phyloP scores from a whole-genome alignment of 1,284 basidiomycete genomes.

The Tylopilus microsporus region DNA sequence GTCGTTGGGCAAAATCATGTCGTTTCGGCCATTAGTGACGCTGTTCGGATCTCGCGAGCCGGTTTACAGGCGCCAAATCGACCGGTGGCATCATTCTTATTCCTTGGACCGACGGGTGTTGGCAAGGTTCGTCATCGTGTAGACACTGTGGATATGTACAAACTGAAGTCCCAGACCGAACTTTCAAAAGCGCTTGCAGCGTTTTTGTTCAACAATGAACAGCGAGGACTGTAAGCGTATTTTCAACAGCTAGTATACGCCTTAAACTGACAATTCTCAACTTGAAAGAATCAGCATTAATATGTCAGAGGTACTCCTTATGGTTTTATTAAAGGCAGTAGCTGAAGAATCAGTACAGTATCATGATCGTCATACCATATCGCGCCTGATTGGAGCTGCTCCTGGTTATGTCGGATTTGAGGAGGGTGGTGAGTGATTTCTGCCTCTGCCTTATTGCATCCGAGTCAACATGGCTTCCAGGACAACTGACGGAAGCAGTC shows the following conservation, averaged over 20 bases:
- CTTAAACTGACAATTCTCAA: neutral
- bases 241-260: neutral
- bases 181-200: constrained; percentile 81
- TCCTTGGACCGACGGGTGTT: constrained; percentile 85
- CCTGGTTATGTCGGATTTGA: constrained; percentile 94
- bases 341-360: constrained; percentile 42
- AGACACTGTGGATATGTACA: neutral
- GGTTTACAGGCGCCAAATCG: constrained; percentile 83
- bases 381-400: constrained; percentile 84
- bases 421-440: constrained; percentile 59
- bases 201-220: constrained; percentile 86
- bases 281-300: constrained; percentile 74
- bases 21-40: constrained; percentile 75
- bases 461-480: constrained; percentile 26
- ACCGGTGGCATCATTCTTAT: constrained; percentile 88
- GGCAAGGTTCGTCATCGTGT: constrained; percentile 52
- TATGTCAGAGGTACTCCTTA: constrained; percentile 66
- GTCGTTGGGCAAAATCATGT: constrained; percentile 90
- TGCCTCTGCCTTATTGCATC: neutral
- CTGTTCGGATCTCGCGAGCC: constrained; percentile 85
- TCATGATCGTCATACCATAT: constrained; percentile 87
- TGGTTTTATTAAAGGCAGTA: neutral
- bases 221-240: constrained; percentile 65
- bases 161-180: constrained; percentile 61
- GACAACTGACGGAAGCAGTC: constrained; percentile 85